Conservation (phyloP, 441 rosid species). For the Corymbia citriodora region DNA sequence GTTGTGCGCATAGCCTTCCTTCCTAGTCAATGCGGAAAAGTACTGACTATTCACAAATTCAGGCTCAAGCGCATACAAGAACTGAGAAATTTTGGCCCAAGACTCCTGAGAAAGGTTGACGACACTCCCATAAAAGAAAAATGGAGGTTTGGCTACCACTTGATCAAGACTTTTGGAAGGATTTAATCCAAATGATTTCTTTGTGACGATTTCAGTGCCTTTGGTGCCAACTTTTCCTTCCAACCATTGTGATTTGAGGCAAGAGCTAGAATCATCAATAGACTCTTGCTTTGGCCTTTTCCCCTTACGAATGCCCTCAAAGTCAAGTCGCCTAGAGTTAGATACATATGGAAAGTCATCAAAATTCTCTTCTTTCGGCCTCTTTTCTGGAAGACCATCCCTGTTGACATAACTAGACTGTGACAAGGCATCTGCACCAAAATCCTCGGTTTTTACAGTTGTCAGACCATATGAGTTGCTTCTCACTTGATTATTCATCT, state of each 20-base stretch:
- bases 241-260: slow-evolving; percentile 30
- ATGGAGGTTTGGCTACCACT: slow-evolving; percentile 56
- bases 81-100: slow-evolving; percentile 69
- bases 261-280: slow-evolving; percentile 34
- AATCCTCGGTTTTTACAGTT: slow-evolving; percentile 40
- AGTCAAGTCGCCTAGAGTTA: slow-evolving; percentile 6
- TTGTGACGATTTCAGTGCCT: slow-evolving; percentile 9
- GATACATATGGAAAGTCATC: slow-evolving; percentile 20
- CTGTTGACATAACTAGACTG: slow-evolving; percentile 7
- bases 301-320: slow-evolving; percentile 33
- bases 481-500: slow-evolving; percentile 11
- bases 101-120: slow-evolving; percentile 33
- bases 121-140: slow-evolving; percentile 71
- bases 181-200: slow-evolving; percentile 31
- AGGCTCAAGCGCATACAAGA: slow-evolving; percentile 57
- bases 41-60: slow-evolving; percentile 59
- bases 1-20: slow-evolving; percentile 88
- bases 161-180: slow-evolving; percentile 36
- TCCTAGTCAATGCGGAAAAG: slow-evolving; percentile 67
- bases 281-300: slow-evolving; percentile 56
- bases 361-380: slow-evolving; percentile 53
- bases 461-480: slow-evolving; percentile 15
- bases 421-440: slow-evolving; percentile 21
- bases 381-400: slow-evolving; percentile 54
- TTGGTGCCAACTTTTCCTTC: slow-evolving; percentile 41